Conservation (phyloP, 768 basidiomycete species). For the Piloderma croceum region DNA sequence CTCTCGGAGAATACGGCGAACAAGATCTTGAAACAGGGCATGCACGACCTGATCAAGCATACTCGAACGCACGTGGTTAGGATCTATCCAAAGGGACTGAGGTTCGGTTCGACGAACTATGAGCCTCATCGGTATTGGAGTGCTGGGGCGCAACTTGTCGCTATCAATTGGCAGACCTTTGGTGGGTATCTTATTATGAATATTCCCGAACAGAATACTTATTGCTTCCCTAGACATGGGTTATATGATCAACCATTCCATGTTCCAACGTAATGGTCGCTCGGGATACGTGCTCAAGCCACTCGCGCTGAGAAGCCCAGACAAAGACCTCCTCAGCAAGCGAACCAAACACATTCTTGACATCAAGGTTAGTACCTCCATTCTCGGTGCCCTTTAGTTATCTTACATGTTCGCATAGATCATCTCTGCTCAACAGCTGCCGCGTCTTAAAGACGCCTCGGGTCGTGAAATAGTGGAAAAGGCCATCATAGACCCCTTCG, state of each 20-base stretch:
- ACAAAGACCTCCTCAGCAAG: conserved; percentile 51
- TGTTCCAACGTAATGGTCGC: conserved; percentile 91
- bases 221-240: conserved; percentile 60
- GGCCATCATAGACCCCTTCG: conserved; percentile 62
- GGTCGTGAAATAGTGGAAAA: conserved; percentile 59
- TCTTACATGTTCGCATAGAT: conserved; percentile 29
- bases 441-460: conserved; percentile 57
- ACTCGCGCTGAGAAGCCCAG: conserved; percentile 56
- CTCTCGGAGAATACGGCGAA: conserved; percentile 81
- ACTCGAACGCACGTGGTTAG: conserved; percentile 76
- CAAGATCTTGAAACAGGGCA: conserved; percentile 63
- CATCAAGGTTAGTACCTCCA: conserved; percentile 43
- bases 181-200: conserved; percentile 49
- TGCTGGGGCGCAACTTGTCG: conserved; percentile 82
- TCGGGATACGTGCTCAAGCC: conserved; percentile 91
- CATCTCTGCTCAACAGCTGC: conserved; percentile 90
- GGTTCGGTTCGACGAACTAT: conserved; percentile 83
- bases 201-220: background rate
- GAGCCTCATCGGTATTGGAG: conserved; percentile 88
- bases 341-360: conserved; percentile 57
- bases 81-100: conserved; percentile 79
- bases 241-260: conserved; percentile 88
- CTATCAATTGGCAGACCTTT: conserved; percentile 96
- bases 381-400: background rate
- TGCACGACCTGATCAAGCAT: conserved; percentile 79